Evolutionary conservation across 1,284 basidiomycete species (phyloP), one percentile per base, ranked within the genome.

Genomic region (Stygiomarasmius scandens): DNA sequence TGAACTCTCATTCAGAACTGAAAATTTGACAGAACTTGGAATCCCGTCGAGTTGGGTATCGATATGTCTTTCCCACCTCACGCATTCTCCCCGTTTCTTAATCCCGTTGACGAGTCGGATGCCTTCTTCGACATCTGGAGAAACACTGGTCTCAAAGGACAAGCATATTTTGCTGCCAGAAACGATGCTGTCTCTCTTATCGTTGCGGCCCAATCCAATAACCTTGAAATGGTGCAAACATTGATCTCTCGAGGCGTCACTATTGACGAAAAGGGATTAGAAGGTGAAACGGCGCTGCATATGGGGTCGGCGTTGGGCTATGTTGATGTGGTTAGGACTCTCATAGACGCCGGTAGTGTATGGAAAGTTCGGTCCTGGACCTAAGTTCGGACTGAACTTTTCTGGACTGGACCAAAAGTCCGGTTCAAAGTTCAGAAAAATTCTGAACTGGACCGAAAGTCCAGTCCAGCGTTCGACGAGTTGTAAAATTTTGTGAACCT

Each of bases 261-360:
- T 25, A 3, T 49, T 2, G 48, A 49, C 25, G 12, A 24, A 9
- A 49, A 49, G 25, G 48, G 48, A 2, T 20, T 49, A 5, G 48
- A 49, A 16, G 48, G 48, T 16, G 48, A 49, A 29, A 49, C 48
- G 32, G 48, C 48, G 25, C n/a, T 49, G 8, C 48, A 49, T 23
- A 49, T 49, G 48, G 48, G 23, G 3, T 10, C 48, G 3, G 48
- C 48, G 11, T 24, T 49, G 29, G 48, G 48, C 25, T 20, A 49
- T 20, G 11, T 49, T 29, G 11, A 10, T n/a, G 29, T 49, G 3
- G 25, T 49, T 16, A 29, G 20, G n/a, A 24, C 22, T 22, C 48
- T 49, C 16, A 49, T 49, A 8, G 22, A n/a, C 16, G 48, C 46
- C 25, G n/a, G n/a, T n/a, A n/a, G n/a, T n/a, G n/a, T n/a, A n/a